Evolutionary conservation across 257 asterid species (phyloP), one percentile per base, ranked within the genome.

Genomic region (Solanum piurae): DNA sequence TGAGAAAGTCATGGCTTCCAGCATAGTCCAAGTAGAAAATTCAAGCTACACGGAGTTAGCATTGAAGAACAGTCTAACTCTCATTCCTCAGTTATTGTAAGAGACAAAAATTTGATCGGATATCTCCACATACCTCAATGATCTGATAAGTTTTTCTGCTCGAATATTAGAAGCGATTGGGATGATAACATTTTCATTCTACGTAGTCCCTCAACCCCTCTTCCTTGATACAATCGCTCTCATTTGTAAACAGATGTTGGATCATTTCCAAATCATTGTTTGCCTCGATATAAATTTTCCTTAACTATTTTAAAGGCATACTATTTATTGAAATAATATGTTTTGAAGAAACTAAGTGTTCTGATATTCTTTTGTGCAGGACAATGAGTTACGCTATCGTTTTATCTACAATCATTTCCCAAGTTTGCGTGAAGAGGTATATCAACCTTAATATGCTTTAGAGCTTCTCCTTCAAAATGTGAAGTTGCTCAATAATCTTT

Each of bases 321-420:
- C 25, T 21, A 42, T 25, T 84, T 60, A 21, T 62, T 55, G 84
- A 86, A 13, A 25, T 29, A 55, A 38, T 31, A 42, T 29, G 38
- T 31, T 52, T 64, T 58, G 66, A 86, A 55, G 66, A 33, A 77
- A 87, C 77, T 88, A 86, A 88, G 38, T 36, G 75, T 80, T 46
- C 49, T 2, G 38, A 85, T 71, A 38, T 38, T 23, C 46, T 77
- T 23, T 84, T 87, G 86, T 86, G 62, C 95, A 96, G 99, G 99
- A 96, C 87, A 94, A 93, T 76, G 99, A 96, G 16, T 86, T 96
- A 77, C 95, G 98, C 7, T 96, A 94, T 74, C 93, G 99, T n/a
- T 96, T 96, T 93, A 96, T 96, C 94, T 96, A 95, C 87, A 96
- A 96, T 86, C 99, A 96, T 89, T 96, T 96, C 92, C 99, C 99